A percentile compares a stretch with the other conserved stretches of the same genome.
Evolutionary conservation across 2,329 filamentous ascomycete species (phyloP).

Genomic region (Alternaria metachromatica): DNA sequence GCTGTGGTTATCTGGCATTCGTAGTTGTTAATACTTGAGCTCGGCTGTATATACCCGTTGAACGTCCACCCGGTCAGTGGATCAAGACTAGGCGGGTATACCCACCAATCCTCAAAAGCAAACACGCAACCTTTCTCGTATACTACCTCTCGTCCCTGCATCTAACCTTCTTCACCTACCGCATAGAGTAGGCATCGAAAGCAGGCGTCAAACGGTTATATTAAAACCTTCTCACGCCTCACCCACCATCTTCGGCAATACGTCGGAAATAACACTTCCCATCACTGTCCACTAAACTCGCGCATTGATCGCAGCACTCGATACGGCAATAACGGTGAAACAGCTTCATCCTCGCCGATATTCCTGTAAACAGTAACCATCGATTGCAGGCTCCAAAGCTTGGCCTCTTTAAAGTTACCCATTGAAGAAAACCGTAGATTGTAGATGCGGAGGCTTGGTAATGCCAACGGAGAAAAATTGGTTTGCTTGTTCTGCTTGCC

Average conservation of each 20-base stretch:
- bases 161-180: not conserved
- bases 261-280: slow-evolving; percentile 3
- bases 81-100: slow-evolving; percentile 9
- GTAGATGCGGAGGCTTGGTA: slow-evolving; percentile 11
- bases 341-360: not conserved
- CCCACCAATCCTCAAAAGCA: slow-evolving; percentile 18
- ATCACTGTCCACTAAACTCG: not conserved
- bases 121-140: slow-evolving; percentile 17
- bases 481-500: not conserved
- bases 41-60: not conserved
- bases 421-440: slow-evolving; percentile 3
- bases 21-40: not conserved
- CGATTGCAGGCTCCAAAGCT: slow-evolving; percentile 9
- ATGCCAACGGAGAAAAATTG: slow-evolving; percentile 1
- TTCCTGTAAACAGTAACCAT: slow-evolving; percentile 11
- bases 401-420: slow-evolving; percentile 6
- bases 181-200: slow-evolving; percentile 16
- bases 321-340: not conserved
- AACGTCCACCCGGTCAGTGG: not conserved
- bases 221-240: slow-evolving; percentile 5
- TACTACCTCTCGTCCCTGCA: not conserved
- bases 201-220: slow-evolving; percentile 16
- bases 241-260: not conserved
- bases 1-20: not conserved
- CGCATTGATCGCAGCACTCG: not conserved